Evolutionary conservation across 768 basidiomycete genomes (phyloP), one percentile per base, ranked within the genome.

Genomic region (Leucocoprinus birnbaumii): DNA sequence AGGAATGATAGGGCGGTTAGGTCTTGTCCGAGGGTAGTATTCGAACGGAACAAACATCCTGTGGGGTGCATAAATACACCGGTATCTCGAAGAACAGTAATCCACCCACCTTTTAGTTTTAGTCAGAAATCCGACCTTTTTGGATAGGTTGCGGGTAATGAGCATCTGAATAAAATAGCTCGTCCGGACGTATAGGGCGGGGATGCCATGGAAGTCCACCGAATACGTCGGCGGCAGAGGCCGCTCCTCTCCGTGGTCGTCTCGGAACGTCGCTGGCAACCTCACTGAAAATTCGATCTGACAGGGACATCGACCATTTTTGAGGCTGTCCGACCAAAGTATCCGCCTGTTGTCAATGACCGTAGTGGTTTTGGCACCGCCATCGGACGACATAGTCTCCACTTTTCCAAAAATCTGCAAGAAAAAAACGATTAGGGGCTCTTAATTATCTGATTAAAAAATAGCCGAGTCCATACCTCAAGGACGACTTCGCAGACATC

Each of bases 21-120:
- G 77, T n/a, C 82, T 77, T 47, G 75, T 75, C 43, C 78, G 78
- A 7, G 85, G 86, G 40, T 57, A 59, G 58, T 87, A 86, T 4
- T 65, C 64, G 52, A 88, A 72, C 1, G 78, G 79, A 2, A 83
- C 65, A 18, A 65, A 66, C 34, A 85, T 62, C 22, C 84, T 85
- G 57, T 55, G 6, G 35, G 42, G 56, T 21, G 22, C 43, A 24
- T 31, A 16, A 14, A 21, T n/a, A n/a, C n/a, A n/a, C n/a, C n/a
- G n/a, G n/a, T n/a, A 26, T 7, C 22, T 31, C 42, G 8, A 52
- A 13, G 34, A 22, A n/a, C n/a, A n/a, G 45, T 27, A 44, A 45
- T 19, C 22, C 5, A 61, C 74, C 47, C 61, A 85, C 85, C 61
- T 68, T 65, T 80, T 77, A 10, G 63, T 73, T 24, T 71, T 74